These are phyloP conservation scores for Populus davidiana DNA, from an alignment of 345 rosid species.

Conservation along the genomic window DNA sequence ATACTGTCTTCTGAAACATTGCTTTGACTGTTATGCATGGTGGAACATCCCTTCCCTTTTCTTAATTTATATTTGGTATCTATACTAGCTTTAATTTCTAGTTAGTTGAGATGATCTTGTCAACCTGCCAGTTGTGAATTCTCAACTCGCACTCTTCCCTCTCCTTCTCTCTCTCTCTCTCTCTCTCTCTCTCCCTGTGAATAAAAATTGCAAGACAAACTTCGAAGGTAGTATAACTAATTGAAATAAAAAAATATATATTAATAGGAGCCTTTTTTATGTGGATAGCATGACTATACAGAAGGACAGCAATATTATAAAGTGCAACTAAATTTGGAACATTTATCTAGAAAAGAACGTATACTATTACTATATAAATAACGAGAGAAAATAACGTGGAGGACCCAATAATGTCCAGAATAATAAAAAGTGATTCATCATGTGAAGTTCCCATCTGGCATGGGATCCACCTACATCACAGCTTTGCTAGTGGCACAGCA, in stretches of 20 bases:
- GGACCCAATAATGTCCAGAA: neutral
- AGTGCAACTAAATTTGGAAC: neutral
- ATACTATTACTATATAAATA: neutral
- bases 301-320: neutral
- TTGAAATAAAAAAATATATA: neutral
- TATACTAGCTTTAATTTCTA: neutral
- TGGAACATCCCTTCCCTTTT: neutral
- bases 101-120: neutral
- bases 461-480: constrained; percentile 17
- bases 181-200: neutral
- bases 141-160: neutral
- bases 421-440: neutral
- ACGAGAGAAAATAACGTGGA: neutral
- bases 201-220: neutral
- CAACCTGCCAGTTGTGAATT: neutral
- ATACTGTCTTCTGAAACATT: neutral
- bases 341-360: too few species aligned
- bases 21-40: neutral
- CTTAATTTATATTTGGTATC: neutral
- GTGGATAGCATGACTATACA: neutral
- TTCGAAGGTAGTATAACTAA: neutral
- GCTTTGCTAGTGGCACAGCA: neutral
- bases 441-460: constrained; percentile 1
- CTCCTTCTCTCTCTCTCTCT: neutral
- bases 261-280: neutral